Base-by-base conservation (phyloP, 768 basidiomycete genomes). In the Lactarius quietus region DNA sequence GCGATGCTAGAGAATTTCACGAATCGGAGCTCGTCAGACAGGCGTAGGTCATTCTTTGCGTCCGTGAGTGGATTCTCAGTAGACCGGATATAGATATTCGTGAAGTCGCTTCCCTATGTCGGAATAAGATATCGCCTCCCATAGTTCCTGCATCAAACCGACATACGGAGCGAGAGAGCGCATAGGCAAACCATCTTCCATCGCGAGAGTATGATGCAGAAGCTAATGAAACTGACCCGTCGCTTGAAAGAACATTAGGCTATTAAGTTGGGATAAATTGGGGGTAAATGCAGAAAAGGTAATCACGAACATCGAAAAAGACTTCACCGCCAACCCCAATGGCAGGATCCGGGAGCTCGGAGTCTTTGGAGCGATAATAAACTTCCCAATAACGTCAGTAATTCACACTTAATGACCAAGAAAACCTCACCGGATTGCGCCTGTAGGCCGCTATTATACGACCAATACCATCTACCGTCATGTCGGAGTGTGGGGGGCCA, bases 381-480 rank as follows among this genome's bases (percentile, higher is more conserved):
- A 88, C 88, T 89, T 64, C 6, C 38, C 28, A 43, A 28, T 18
- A 43, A 6, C 33, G 7, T 53, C 23, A 63, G 35, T 35, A 39
- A 36, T 33, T 28, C 63, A 33, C n/a, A 23, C 28, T 6, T 2
- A 51, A 10, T 3, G 29, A 36, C 8, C 36, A 14, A 33, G 38
- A 26, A 18, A 56, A 20, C 29, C 29, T 17, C 29, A 77, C 76
- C 77, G 59, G 83, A 78, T 72, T 92, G 90, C 1, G 87, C 80
- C 67, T 91, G 86, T 31, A 93, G 81, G 35, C 91, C 92, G 59
- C 83, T 86, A 75, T 93, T 92, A 71, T 87, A 83, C 71, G 82
- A 83, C 89, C 90, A 91, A 70, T 93, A 94, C 87, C 89, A 93
- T 57, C 82, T 82, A 18, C 81, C 82, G 70, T 92, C 89, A 17